Percentiles rank a stretch among this genome's conserved stretches.
phyloP scores from a whole-genome alignment of 2,329 filamentous ascomycete species.

The Ophiostoma tasmaniense region DNA sequence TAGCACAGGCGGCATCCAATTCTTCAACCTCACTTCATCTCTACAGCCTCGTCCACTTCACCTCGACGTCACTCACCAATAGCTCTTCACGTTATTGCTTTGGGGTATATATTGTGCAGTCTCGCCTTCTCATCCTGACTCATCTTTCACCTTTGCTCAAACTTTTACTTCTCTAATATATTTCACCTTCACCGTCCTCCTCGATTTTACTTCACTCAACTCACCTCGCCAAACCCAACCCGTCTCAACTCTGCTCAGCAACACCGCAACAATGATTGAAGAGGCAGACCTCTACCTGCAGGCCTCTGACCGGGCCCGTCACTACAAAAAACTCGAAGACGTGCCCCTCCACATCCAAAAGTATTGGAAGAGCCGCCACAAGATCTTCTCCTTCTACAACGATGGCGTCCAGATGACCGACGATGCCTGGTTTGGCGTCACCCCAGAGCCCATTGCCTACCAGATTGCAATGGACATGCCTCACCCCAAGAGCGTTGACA shows the following conservation, averaged over 20 bases:
- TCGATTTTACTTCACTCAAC: background rate
- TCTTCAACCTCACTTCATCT: background rate
- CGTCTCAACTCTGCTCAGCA: background rate
- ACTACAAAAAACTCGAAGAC: constrained; percentile 62
- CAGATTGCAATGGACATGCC: constrained; percentile 68
- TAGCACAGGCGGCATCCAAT: background rate
- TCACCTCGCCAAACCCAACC: too few relatives aligned
- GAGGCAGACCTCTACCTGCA: constrained; percentile 41
- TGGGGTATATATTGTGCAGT: background rate
- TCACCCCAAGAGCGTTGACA: constrained; percentile 35
- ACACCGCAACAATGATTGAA: constrained; percentile 28
- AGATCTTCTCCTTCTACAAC: constrained; percentile 81
- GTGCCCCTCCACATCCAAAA: constrained; percentile 81
- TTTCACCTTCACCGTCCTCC: background rate
- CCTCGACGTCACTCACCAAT: background rate
- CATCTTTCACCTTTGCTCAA: background rate
- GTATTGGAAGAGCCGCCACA: constrained; percentile 88
- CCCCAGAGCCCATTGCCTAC: constrained; percentile 82
- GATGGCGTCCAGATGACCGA: constrained; percentile 85
- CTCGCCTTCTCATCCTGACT: background rate
- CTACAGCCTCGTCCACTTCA: background rate
- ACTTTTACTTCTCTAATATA: background rate
- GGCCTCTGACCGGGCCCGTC: constrained; percentile 55
- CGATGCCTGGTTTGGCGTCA: constrained; percentile 94
- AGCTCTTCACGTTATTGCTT: background rate